These are phyloP conservation scores for Epichloe hybrida DNA, from an alignment of 2,329 filamentous ascomycete genomes.

Conservation along the genomic window DNA sequence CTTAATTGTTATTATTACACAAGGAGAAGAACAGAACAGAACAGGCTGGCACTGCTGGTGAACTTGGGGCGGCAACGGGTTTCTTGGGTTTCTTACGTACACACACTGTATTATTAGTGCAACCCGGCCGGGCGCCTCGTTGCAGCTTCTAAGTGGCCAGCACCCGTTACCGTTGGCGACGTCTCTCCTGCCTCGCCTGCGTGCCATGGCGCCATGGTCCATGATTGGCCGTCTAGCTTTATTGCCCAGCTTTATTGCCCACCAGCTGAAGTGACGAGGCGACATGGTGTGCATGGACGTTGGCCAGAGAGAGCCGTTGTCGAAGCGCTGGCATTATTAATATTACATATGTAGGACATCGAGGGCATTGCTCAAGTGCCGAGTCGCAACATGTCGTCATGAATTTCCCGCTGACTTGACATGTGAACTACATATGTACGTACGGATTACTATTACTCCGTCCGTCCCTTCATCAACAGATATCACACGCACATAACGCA, in stretches of 20 bases:
- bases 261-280: neutral
- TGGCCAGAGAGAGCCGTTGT: neutral
- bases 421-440: neutral
- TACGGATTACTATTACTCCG: too few relatives aligned
- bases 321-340: neutral
- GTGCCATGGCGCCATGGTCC: neutral
- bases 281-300: neutral
- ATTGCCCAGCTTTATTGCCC: too few relatives aligned
- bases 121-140: neutral
- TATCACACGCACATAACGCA: neutral
- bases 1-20: too few relatives aligned
- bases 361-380: too few relatives aligned
- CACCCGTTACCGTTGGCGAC: neutral
- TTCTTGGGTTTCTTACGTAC: too few relatives aligned
- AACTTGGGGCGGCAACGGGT: too few relatives aligned
- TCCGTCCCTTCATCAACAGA: constrained; percentile 1
- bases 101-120: too few relatives aligned
- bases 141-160: constrained; percentile 1
- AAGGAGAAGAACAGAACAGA: neutral
- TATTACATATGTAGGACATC: too few relatives aligned
- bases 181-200: neutral
- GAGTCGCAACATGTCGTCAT: too few relatives aligned
- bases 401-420: neutral
- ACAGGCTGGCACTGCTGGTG: too few relatives aligned
- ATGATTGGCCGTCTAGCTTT: neutral